These are phyloP conservation scores for Dactylellina parvicollis DNA, from an alignment of 2,329 filamentous ascomycete species.

Conservation along the genomic window DNA sequence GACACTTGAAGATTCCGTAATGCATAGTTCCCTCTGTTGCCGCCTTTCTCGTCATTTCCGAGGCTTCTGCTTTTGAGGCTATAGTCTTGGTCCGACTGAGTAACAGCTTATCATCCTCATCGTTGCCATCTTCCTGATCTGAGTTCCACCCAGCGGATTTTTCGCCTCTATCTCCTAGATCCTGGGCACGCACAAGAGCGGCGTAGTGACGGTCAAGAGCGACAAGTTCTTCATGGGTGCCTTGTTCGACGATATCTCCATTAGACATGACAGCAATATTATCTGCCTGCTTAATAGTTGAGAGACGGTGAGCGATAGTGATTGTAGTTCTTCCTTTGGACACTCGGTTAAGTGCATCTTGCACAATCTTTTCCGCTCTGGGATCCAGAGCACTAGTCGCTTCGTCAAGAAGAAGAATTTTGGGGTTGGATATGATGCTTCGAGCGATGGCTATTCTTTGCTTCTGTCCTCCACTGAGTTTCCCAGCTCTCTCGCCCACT, in stretches of 20 bases:
- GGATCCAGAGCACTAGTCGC: slow-evolving; percentile 75
- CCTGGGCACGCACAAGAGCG: slow-evolving; percentile 72
- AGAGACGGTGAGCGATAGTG: slow-evolving; percentile 80
- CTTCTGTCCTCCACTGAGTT: slow-evolving; percentile 84
- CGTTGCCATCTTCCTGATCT: slow-evolving; percentile 47
- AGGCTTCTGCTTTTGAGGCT: slow-evolving; percentile 48
- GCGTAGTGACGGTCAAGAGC: slow-evolving; percentile 72
- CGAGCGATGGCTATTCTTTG: slow-evolving; percentile 81
- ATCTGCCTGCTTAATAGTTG: slow-evolving; percentile 80
- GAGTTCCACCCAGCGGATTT: slow-evolving; percentile 30
- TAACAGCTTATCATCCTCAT: slow-evolving; percentile 45
- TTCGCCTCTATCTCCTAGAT: slow-evolving; percentile 64
- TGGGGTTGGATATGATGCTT: slow-evolving; percentile 73
- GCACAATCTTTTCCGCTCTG: slow-evolving; percentile 68
- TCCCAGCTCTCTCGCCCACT: slow-evolving; percentile 80
- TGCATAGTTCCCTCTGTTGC: slow-evolving; percentile 52
- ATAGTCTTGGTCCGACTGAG: slow-evolving; percentile 38
- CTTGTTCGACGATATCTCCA: slow-evolving; percentile 76
- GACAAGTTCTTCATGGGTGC: slow-evolving; percentile 78
- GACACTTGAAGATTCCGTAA: slow-evolving; percentile 65
- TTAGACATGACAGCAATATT: slow-evolving; percentile 79
- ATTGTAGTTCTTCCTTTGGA: slow-evolving; percentile 74
- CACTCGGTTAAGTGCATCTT: slow-evolving; percentile 69
- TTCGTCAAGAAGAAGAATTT: slow-evolving; percentile 77
- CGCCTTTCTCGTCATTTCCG: slow-evolving; percentile 49